Base-by-base conservation (phyloP, 2,329 filamentous ascomycete genomes). In the Orbilia ellipsospora region DNA sequence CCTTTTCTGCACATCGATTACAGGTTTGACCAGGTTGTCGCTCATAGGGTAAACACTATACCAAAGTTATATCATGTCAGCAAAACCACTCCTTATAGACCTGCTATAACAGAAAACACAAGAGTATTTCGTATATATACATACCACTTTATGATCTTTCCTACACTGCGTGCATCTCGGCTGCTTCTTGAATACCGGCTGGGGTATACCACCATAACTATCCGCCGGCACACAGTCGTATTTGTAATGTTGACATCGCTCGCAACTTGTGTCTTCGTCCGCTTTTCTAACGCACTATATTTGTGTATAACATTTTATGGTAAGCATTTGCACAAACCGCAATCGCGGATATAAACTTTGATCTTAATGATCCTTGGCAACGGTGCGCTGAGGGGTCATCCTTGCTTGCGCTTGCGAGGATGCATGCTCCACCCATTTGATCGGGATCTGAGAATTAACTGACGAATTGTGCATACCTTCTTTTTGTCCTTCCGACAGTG, bases 401-500 rank as follows among this genome's bases (percentile, higher is more conserved):
- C 72, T 75, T 75, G 72, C 64, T 64, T 60, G 62, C 62, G 16
- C 15, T 18, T 23, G 44, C n/a, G 50, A 20, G 54, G 23, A 50
- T 16, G 40, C 28, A 12, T 44, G 28, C 45, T 67, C 62, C 69
- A 73, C 69, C 23, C 23, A 23, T 23, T 23, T 50, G 56, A 63
- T 56, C 63, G 61, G 48, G 70, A 55, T 48, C 60, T 45, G 23
- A 23, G 23, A 23, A 23, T 23, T 23, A 23, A 23, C 4, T 23
- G 10, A 36, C 10, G 31, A 36, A 36, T 52, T 56, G 18, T 56
- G 42, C 70, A 59, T 69, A 75, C 72, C 72, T 75, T 75, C 44
- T 75, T 75, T 65, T 75, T 75, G 52, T 75, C 72, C 59, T 75
- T 75, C 60, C 72, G 63, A 59, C 72, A 75, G 18, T 75, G 72